phyloP scores from a whole-genome alignment of 805 yeast species.

The Myxozyma melibiosi region DNA sequence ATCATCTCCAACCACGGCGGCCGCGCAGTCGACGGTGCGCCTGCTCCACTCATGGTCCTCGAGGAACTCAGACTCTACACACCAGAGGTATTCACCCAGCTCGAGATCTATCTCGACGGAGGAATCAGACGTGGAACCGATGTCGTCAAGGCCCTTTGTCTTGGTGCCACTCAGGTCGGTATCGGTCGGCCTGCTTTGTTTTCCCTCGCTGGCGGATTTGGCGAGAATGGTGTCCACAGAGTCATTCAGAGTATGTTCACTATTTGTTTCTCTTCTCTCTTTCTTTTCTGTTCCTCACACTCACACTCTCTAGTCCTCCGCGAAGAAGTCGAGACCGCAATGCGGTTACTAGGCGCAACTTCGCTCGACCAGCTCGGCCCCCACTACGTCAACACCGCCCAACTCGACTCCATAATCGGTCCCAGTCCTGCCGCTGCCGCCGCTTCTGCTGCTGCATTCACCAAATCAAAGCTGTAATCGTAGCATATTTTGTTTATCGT shows the following conservation, averaged over 20 bases:
- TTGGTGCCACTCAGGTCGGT: slow-evolving; percentile 69
- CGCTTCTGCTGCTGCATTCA: neutral
- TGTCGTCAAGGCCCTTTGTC: slow-evolving; percentile 62
- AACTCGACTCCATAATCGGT: slow-evolving; percentile 19
- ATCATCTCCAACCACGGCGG: slow-evolving; percentile 72
- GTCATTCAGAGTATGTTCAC: slow-evolving; percentile 49
- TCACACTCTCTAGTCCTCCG: slow-evolving; percentile 45
- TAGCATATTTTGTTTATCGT: neutral
- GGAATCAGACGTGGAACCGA: slow-evolving; percentile 70
- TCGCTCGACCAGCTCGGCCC: slow-evolving; percentile 49
- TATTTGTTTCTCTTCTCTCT: neutral
- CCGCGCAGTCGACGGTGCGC: slow-evolving; percentile 65
- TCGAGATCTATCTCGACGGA: slow-evolving; percentile 65
- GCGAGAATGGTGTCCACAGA: slow-evolving; percentile 63
- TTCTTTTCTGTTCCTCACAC: neutral
- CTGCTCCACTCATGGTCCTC: slow-evolving; percentile 63
- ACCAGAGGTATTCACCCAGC: slow-evolving; percentile 45
- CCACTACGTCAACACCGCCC: slow-evolving; percentile 18
- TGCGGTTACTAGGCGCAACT: slow-evolving; percentile 67
- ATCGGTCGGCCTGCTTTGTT: slow-evolving; percentile 66
- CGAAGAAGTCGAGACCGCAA: slow-evolving; percentile 62
- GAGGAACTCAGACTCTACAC: slow-evolving; percentile 51
- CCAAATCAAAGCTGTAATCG: slow-evolving; percentile 15
- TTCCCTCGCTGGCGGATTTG: slow-evolving; percentile 63
- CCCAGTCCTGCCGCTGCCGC: slow-evolving; percentile 17